Evolutionary conservation across 768 basidiomycete species (phyloP).

Genomic region (Amanita jacksonii): DNA sequence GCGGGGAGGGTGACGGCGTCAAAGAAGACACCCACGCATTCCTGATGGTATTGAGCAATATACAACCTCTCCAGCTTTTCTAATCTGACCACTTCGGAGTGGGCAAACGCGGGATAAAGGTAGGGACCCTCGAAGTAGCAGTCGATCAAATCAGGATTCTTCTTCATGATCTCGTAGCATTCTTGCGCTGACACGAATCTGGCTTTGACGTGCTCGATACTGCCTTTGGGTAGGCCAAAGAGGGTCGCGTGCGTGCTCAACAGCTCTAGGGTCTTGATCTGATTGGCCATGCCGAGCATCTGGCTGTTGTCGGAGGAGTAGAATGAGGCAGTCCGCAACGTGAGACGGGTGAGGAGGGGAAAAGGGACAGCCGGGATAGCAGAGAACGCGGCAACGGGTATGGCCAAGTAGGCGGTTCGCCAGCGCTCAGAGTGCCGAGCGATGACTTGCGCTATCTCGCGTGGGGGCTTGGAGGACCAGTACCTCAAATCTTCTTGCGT

Average conservation of each 20-base stretch:
- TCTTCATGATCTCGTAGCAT: slow-evolving; percentile 4
- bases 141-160: slow-evolving; percentile 5
- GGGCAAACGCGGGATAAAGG: neutral
- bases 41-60: slow-evolving; percentile 7
- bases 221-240: slow-evolving; percentile 3
- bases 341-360: slow-evolving; percentile 2
- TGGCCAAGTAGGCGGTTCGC: slow-evolving; percentile 7
- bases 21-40: slow-evolving; percentile 6
- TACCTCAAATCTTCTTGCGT: slow-evolving; percentile 6
- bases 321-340: slow-evolving; percentile 3
- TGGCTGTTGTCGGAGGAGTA: neutral
- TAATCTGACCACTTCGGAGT: slow-evolving; percentile 1
- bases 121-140: slow-evolving; percentile 7
- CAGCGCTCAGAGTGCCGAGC: slow-evolving; percentile 1
- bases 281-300: slow-evolving; percentile 6
- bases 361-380: slow-evolving; percentile 4
- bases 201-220: slow-evolving; percentile 1
- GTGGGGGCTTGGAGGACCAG: slow-evolving; percentile 2
- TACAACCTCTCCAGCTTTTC: slow-evolving; percentile 4
- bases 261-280: slow-evolving; percentile 3
- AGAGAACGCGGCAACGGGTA: slow-evolving; percentile 5
- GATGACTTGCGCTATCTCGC: slow-evolving; percentile 3
- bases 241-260: neutral
- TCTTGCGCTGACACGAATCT: slow-evolving; percentile 5
- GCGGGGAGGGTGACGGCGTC: slow-evolving; percentile 2